A percentile compares a stretch with the other conserved stretches of the same genome.
Evolutionary conservation across 2,329 filamentous ascomycete genomes (phyloP).

Genomic region (Ophiocordyceps unilateralis): DNA sequence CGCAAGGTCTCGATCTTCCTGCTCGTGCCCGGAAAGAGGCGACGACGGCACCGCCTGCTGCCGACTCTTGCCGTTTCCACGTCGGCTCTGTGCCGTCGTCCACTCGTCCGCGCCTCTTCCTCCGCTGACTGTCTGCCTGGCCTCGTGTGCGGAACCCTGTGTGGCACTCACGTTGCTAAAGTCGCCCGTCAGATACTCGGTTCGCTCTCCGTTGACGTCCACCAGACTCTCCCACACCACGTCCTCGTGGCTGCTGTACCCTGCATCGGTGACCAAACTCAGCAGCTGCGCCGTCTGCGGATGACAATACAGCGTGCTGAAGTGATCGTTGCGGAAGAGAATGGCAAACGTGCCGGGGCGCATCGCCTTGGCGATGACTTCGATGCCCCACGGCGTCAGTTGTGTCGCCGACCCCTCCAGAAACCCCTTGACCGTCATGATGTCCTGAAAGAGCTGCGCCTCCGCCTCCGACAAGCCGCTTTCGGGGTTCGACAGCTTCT

Average conservation of each 20-base stretch:
- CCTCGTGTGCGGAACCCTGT: conserved; percentile 3
- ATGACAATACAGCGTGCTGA: conserved; percentile 84
- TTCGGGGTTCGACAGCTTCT: conserved; percentile 37
- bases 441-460: conserved; percentile 66
- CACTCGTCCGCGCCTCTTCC: conserved; percentile 22
- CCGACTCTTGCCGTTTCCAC: conserved; percentile 11
- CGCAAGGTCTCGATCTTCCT: conserved; percentile 77
- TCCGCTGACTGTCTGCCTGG: conserved; percentile 2
- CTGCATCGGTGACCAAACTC: conserved; percentile 81
- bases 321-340: conserved; percentile 92
- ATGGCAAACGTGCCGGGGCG: conserved; percentile 71
- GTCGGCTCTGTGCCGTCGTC: conserved; percentile 32
- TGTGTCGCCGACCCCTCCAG: conserved; percentile 70
- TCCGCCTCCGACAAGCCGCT: conserved; percentile 51
- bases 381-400: conserved; percentile 64
- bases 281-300: conserved; percentile 59
- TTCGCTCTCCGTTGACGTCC: conserved; percentile 68
- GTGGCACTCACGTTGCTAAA: conserved; percentile 62
- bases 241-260: conserved; percentile 74
- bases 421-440: conserved; percentile 70
- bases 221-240: conserved; percentile 91
- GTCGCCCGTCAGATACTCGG: conserved; percentile 78
- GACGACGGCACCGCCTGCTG: conserved; percentile 11
- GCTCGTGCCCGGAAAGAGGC: conserved; percentile 30
- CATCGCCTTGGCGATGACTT: conserved; percentile 53